phyloP scores from a whole-genome alignment of 2,329 filamentous ascomycete genomes.

The Ophiocordyceps camponoti-saundersi region DNA sequence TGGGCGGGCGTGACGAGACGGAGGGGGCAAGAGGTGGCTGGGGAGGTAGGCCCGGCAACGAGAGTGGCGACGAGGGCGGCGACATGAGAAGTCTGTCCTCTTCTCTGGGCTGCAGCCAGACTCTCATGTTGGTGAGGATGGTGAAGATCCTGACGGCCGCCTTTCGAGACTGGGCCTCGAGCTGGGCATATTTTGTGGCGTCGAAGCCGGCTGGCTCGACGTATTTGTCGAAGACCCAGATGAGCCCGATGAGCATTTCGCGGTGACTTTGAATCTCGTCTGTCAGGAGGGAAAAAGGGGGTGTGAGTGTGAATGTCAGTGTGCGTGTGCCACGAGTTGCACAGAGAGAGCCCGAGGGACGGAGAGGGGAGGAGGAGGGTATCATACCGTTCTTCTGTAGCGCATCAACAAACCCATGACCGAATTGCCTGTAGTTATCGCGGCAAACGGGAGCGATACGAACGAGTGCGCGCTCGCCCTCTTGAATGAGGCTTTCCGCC shows the following conservation, averaged over 20 bases:
- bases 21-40: not conserved
- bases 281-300: constrained; percentile 12
- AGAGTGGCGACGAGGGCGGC: constrained; percentile 9
- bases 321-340: no score
- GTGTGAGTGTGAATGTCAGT: not conserved
- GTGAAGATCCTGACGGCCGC: constrained; percentile 31
- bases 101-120: constrained; percentile 18
- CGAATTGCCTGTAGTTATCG: constrained; percentile 30
- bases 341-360: no score
- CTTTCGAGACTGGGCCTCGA: constrained; percentile 29
- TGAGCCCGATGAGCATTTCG: constrained; percentile 27
- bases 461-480: constrained; percentile 31
- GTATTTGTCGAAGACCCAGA: constrained; percentile 42
- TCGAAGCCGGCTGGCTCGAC: constrained; percentile 32
- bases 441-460: constrained; percentile 33
- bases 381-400: constrained; percentile 35
- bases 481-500: constrained; percentile 27
- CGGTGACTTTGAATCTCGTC: constrained; percentile 32
- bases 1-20: not conserved
- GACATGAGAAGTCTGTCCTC: constrained; percentile 12
- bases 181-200: constrained; percentile 27
- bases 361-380: not conserved
- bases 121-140: constrained; percentile 35
- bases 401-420: constrained; percentile 28
- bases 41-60: constrained; percentile 6